phyloP scores from a whole-genome alignment of 2,329 filamentous ascomycete species.

The Zymoseptoria pseudotritici region DNA sequence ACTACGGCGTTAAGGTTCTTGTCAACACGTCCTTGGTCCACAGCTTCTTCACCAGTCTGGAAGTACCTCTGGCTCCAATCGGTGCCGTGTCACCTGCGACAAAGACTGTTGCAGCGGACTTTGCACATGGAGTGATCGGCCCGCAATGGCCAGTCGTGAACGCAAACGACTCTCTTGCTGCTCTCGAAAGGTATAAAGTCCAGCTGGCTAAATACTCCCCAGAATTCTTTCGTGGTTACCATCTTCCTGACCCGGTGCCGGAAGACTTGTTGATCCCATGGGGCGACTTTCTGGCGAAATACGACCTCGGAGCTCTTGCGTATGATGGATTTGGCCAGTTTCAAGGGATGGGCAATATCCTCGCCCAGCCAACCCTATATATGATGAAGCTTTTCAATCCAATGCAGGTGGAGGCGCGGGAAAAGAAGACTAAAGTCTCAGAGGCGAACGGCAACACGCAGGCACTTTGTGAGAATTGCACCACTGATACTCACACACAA shows the following conservation, averaged over 20 bases:
- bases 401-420: conserved; percentile 2
- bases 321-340: conserved; percentile 36
- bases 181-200: conserved; percentile 17
- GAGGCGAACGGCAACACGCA: conserved; percentile 17
- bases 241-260: conserved; percentile 38
- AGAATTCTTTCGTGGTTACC: conserved; percentile 34
- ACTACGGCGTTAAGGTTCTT: conserved; percentile 36
- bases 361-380: conserved; percentile 39
- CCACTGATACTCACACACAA: neutral
- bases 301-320: conserved; percentile 38
- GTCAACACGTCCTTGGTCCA: conserved; percentile 35
- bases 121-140: conserved; percentile 23
- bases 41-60: conserved; percentile 41
- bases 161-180: neutral
- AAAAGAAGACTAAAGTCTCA: neutral
- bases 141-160: neutral
- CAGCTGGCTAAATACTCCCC: conserved; percentile 30
- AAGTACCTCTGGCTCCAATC: conserved; percentile 28
- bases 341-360: conserved; percentile 41
- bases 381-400: conserved; percentile 34
- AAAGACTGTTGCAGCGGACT: conserved; percentile 25
- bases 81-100: conserved; percentile 25
- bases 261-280: conserved; percentile 43
- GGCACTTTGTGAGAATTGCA: conserved; percentile 8
- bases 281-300: conserved; percentile 43